A percentile compares a stretch with the other conserved stretches of the same genome.
phyloP scores from a whole-genome alignment of 2,329 filamentous ascomycete genomes.

The Xenoacremonium recifei region DNA sequence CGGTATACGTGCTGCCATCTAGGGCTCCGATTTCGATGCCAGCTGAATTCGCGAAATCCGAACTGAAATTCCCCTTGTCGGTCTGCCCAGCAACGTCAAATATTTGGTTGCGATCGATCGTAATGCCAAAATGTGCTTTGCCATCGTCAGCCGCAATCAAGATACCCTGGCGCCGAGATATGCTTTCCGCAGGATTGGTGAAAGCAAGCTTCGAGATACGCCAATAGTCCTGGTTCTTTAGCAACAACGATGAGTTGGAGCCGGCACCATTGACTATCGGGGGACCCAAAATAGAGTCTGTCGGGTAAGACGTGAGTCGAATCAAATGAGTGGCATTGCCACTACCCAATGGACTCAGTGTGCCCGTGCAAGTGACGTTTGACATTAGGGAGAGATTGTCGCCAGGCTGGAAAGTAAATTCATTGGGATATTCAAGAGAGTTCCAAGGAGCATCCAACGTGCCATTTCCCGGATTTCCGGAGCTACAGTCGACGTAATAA shows the following conservation, averaged over 20 bases:
- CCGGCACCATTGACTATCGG: neutral
- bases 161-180: conserved; percentile 18
- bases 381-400: conserved; percentile 18
- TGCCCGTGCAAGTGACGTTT: conserved; percentile 16
- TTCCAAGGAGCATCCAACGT: conserved; percentile 16
- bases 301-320: neutral
- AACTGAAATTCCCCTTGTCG: neutral
- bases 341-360: neutral
- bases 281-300: neutral
- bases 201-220: neutral
- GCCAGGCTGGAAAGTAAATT: conserved; percentile 13
- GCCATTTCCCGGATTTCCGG: conserved; percentile 9
- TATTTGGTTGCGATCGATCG: conserved; percentile 19
- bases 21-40: neutral
- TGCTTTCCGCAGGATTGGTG: conserved; percentile 11
- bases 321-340: neutral
- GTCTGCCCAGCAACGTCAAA: neutral
- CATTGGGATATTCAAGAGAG: conserved; percentile 14
- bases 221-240: neutral
- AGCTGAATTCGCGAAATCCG: neutral
- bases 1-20: conserved; percentile 18
- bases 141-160: conserved; percentile 19
- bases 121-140: conserved; percentile 19
- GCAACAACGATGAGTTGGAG: neutral
- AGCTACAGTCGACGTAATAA: conserved; percentile 21